Conservation (phyloP, 352 stramenopile genomes). For the Pythium aristosporum region DNA sequence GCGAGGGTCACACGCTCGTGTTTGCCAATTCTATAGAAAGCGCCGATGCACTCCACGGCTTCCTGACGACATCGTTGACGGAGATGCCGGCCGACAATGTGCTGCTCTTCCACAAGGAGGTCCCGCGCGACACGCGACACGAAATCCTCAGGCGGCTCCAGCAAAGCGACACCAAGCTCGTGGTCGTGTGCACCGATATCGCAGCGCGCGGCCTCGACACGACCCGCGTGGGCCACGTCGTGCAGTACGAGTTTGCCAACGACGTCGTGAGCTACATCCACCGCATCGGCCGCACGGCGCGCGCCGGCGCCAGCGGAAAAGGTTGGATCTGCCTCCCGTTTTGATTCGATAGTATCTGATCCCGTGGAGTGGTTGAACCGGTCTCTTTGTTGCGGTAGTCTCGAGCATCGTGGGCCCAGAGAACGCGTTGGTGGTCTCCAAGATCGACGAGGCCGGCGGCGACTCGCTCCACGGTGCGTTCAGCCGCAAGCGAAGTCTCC, state of each 20-base stretch:
- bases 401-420: conserved; percentile 66
- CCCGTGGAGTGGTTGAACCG: neutral
- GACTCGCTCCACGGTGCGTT: conserved; percentile 64
- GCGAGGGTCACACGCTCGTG: conserved; percentile 50
- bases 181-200: conserved; percentile 80
- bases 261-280: conserved; percentile 84
- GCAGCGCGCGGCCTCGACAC: conserved; percentile 73
- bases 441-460: conserved; percentile 56
- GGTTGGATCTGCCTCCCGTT: conserved; percentile 24
- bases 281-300: conserved; percentile 72
- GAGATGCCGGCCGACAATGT: conserved; percentile 8
- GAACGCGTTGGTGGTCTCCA: conserved; percentile 60
- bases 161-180: conserved; percentile 31
- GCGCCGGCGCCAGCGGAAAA: conserved; percentile 51
- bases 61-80: conserved; percentile 28
- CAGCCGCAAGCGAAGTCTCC: conserved; percentile 78
- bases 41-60: conserved; percentile 52
- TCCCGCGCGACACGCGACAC: conserved; percentile 50
- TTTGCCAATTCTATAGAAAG: conserved; percentile 80
- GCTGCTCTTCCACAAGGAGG: conserved; percentile 62
- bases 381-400: conserved; percentile 26
- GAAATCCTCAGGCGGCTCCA: conserved; percentile 43
- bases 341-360: neutral
- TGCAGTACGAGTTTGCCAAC: conserved; percentile 81
- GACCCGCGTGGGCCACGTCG: conserved; percentile 64